Evolutionary conservation across 2,329 filamentous ascomycete genomes (phyloP), one percentile per base, ranked within the genome.

Genomic region (Cadophora luteo-olivacea): DNA sequence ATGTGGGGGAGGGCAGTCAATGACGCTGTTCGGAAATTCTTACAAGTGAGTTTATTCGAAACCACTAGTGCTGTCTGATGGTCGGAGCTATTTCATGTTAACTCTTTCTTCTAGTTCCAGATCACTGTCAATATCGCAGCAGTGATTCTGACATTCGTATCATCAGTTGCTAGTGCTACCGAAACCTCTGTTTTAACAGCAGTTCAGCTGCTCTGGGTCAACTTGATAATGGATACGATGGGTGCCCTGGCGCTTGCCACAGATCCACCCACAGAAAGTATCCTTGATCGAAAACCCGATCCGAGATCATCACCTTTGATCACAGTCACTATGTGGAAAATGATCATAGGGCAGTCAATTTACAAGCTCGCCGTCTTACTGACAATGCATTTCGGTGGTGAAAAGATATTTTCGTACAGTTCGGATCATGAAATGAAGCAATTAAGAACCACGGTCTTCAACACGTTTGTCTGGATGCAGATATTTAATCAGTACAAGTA

Each of bases 391-490:
- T 98, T 94, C 74, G 93, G 87, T 36, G 88, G 85, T 61, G 81
- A 80, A 69, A 81, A 76, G 48, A 88, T 93, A 14, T 84, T 93
- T 22, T 82, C 82, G 14, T 88, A 90, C 73, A 78, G 80, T 4
- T 81, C 84, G 38, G 75, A 82, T 41, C 77, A 85, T 36, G 70
- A 78, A 7, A 73, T 19, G 84, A 91, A 75, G 84, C 96, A 67
- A 97, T 93, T 4, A 85, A 97, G 60, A 16, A 63, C 61, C 16
- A 52, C 41, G 24, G 92, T 98, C 11, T 98, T 98, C 86, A 98
- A 98, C 83, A 96, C 93, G 0, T 98, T 98, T 78, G 94, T 97
- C 65, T 98, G 95, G 95, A 97, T 98, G 94, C 95, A 98, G 76
- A 97, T 98, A 75, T 98, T 98, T 84, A 98, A 97, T 81, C 91